Base-by-base conservation (phyloP, 169 alveolate genomes). In the Plasmodium relictum region DNA sequence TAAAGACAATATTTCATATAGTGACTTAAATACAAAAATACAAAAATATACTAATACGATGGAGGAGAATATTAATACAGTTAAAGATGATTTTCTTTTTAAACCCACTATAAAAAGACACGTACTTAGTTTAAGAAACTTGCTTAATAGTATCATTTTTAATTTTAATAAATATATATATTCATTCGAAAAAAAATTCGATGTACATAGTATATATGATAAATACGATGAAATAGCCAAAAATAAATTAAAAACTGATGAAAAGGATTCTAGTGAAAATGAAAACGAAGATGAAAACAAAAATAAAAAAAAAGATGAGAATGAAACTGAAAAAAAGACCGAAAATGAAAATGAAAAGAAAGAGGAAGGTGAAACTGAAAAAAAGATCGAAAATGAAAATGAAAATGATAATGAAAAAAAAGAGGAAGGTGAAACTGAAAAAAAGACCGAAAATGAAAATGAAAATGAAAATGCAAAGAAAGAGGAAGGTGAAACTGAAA, bases 21-120 rank as follows among this genome's bases (percentile, higher is more conserved):
- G 16, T 45, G 85, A 83, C 12, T 48, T 68, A 45, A 52, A 83
- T 68, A 58, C 66, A 0, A 54, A 83, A 54, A 68, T 83, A 12
- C 39, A 26, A 26, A 61, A 18, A 16, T 54, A 83, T 71, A 68
- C 91, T 26, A 58, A 54, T 6, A 39, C 66, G 52, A 68, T 68
- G 71, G 83, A 83, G 44, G 52, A 83, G 9, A 52, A 72, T 44
- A 66, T 83, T 45, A 42, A 18, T 20, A 56, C 26, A 14, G 16
- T 44, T 54, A 20, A 39, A n/a, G 83, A 83, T 6, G 10, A 83
- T 83, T 83, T 52, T 50, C 18, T 39, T 5, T 83, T 83, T 72
- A 83, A 83, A 83, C 83, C 91, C 9, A 83, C 62, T 48, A 83
- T 83, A 22, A 83, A 68, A 41, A 66, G 83, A n/a, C 66, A 52